These are phyloP conservation scores for Vachellia pachyceras DNA, from an alignment of 306 rosid genomes.

Conservation along the genomic window DNA sequence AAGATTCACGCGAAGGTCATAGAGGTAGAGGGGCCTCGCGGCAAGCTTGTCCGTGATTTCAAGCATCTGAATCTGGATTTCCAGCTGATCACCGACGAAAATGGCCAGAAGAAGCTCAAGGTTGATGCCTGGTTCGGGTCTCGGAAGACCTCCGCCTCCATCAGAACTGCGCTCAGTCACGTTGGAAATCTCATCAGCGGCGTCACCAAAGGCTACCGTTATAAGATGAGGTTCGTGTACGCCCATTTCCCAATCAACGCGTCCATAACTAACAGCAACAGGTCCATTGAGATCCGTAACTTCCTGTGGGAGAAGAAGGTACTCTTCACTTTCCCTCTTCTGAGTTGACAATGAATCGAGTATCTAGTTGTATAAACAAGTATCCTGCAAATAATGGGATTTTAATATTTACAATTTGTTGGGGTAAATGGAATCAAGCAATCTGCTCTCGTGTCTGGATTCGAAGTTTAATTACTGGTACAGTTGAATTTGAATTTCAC, in stretches of 20 bases:
- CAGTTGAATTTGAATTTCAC: background rate
- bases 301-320: conserved; percentile 80
- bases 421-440: background rate
- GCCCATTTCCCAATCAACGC: conserved; percentile 87
- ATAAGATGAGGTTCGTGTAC: conserved; percentile 86
- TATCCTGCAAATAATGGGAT: background rate
- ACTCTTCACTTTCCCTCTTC: background rate
- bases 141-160: conserved; percentile 80
- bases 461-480: background rate
- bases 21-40: conserved; percentile 82
- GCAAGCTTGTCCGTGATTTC: conserved; percentile 72
- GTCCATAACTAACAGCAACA: conserved; percentile 49
- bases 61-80: conserved; percentile 81
- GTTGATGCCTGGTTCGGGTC: conserved; percentile 77
- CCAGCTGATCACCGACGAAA: conserved; percentile 63
- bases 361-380: background rate
- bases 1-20: conserved; percentile 76
- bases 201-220: conserved; percentile 81
- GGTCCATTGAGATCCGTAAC: conserved; percentile 74
- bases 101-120: conserved; percentile 56
- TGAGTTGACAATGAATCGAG: no score
- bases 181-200: conserved; percentile 75
- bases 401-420: background rate
- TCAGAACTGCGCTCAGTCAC: conserved; percentile 70
- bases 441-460: background rate